phyloP scores from a whole-genome alignment of 1,139 yeast species.

The Debaryomyces robertsiae region DNA sequence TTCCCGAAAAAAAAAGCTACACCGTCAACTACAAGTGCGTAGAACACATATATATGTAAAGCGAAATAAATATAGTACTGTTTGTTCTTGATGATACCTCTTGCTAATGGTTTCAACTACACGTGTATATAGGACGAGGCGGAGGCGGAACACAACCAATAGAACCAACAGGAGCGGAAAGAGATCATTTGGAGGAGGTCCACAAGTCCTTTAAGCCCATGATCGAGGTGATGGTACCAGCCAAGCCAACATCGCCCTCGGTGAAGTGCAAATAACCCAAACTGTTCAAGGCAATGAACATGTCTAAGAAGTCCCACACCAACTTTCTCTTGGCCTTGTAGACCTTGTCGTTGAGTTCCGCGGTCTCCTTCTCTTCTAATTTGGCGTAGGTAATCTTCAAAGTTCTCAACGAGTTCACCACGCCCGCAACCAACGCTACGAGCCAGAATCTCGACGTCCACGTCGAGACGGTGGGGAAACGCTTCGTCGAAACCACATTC shows the following conservation, averaged over 20 bases:
- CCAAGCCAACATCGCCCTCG: conserved; percentile 83
- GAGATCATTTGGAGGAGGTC: conserved; percentile 32
- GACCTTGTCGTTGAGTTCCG: conserved; percentile 31
- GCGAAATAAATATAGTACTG: no score
- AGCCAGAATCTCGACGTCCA: conserved; percentile 76
- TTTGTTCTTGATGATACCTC: no score
- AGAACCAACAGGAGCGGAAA: conserved; percentile 12
- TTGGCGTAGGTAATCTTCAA: conserved; percentile 28
- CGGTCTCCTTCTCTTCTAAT: conserved; percentile 37
- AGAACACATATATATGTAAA: conserved; percentile 1
- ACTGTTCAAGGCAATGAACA: conserved; percentile 73
- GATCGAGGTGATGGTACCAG: conserved; percentile 80
- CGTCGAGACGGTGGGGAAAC: conserved; percentile 37
- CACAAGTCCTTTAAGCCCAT: conserved; percentile 79
- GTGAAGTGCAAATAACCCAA: conserved; percentile 62
- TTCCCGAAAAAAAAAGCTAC: no score
- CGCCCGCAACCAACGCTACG: conserved; percentile 65
- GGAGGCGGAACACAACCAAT: no score
- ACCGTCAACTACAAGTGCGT: no score
- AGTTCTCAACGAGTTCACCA: conserved; percentile 57
- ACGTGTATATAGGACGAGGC: no score
- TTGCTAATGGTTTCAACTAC: no score
- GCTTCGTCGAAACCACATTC: conserved; percentile 41
- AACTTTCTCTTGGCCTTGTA: conserved; percentile 61
- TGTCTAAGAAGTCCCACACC: conserved; percentile 78